A percentile compares a stretch with the other conserved stretches of the same genome.
These are phyloP conservation scores for Malbranchea zuffiana DNA, from an alignment of 2,329 filamentous ascomycete genomes.

Conservation along the genomic window DNA sequence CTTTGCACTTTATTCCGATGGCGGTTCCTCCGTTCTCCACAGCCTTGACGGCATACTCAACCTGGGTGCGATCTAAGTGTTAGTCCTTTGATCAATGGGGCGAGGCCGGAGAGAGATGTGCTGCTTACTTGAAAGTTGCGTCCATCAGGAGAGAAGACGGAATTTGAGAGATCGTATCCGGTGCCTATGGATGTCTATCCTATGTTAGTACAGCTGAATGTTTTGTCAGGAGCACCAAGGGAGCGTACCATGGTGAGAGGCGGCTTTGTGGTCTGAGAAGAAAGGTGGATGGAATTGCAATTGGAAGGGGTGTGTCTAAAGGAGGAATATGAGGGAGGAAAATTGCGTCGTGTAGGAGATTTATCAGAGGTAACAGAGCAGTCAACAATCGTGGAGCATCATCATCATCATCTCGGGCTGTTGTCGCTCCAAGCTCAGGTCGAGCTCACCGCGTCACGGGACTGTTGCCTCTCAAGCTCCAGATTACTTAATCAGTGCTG, in stretches of 20 bases:
- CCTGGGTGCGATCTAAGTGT: conserved; percentile 31
- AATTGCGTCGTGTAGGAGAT: too few relatives aligned
- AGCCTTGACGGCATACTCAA: conserved; percentile 96
- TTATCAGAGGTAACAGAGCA: too few relatives aligned
- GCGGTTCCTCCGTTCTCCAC: conserved; percentile 97
- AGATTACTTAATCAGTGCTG: conserved; percentile 8
- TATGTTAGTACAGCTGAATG: background rate
- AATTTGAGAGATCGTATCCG: conserved; percentile 98
- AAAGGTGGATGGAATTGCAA: too few relatives aligned
- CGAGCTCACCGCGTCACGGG: conserved; percentile 18
- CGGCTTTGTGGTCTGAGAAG: too few relatives aligned
- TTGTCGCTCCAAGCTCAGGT: conserved; percentile 10
- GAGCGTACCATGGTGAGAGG: conserved; percentile 8
- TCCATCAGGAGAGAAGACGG: conserved; percentile 97
- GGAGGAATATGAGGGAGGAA: too few relatives aligned
- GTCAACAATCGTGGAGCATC: too few relatives aligned
- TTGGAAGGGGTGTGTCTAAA: too few relatives aligned
- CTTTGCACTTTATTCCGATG: conserved; percentile 91
- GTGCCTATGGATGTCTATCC: conserved; percentile 95
- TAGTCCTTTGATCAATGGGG: background rate
- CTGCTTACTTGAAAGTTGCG: conserved; percentile 81
- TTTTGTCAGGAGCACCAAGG: background rate
- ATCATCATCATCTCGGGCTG: too few relatives aligned
- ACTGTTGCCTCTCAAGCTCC: conserved; percentile 12
- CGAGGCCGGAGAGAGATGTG: background rate